Evolutionary conservation across 768 basidiomycete genomes (phyloP), one percentile per base, ranked within the genome.

Genomic region (Tephrocybe rancida): DNA sequence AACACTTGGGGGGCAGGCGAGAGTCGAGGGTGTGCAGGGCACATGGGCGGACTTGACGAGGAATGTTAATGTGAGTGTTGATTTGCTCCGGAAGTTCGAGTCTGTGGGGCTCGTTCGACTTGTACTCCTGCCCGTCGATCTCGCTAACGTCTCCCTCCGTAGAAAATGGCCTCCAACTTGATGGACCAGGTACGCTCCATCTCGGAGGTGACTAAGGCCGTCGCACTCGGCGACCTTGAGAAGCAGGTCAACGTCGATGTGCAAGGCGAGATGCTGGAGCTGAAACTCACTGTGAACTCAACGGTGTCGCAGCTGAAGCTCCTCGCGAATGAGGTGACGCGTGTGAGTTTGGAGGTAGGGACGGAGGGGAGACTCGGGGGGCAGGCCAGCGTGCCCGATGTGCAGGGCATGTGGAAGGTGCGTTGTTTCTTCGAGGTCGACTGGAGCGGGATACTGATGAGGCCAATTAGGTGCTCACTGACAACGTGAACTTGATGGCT

Each of bases 341-440:
- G 93, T 54, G 96, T 98, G 16, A 88, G 87, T 35, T 76, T 97
- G 58, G 95, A 97, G 68, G 93, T 95, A 58, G 93, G 93, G 39
- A 93, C 87, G 32, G 90, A 95, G 67, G 93, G 94, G 68, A 96
- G 92, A 44, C 78, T 98, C 68, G 95, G 95, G 55, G 95, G 95
- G 16, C 95, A 97, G 67, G 95, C 95, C 2, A 82, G 78, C 52
- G 95, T 96, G 0, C 88, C 90, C n/a, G 92, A 90, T 44, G 94
- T 95, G 0, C 88, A 94, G 66, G 94, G 94, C 48, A 93, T 92
- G 78, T 95, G 94, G 94, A 93, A 95, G 79, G 89, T 53, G 22
- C 11, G 50, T 56, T 57, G 49, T 3, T 44, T 48, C 14, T 39
- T 22, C n/a, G 22, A 0, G 4, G 6, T 1, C 11, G 1, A 3